A percentile compares a stretch with the other conserved stretches of the same genome.
Conservation (phyloP, 139 green algal species). For the Medakamo hakoo region DNA sequence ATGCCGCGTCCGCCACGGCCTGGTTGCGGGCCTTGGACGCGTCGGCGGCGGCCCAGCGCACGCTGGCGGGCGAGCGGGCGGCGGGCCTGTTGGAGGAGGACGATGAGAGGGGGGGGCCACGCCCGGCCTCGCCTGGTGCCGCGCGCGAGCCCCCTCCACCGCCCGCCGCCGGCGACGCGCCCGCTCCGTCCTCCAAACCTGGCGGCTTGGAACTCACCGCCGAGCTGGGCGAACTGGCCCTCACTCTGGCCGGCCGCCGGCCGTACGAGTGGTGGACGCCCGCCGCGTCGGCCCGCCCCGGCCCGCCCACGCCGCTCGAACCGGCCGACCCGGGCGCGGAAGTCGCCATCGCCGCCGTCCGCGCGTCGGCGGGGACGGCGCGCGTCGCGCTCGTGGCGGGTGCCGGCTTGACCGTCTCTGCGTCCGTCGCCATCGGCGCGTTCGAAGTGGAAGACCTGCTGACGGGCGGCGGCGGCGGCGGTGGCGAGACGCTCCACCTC, state of each 20-base stretch:
- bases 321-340: constrained; percentile 41
- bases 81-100: background rate
- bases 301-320: background rate
- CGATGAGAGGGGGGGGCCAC: constrained; percentile 2
- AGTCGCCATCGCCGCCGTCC: constrained; percentile 29
- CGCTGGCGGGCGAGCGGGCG: constrained; percentile 5
- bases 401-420: constrained; percentile 6
- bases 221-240: constrained; percentile 34
- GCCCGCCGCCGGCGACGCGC: background rate
- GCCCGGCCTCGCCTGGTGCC: no score
- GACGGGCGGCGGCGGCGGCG: constrained; percentile 19
- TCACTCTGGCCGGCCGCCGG: constrained; percentile 31
- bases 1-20: constrained; percentile 3
- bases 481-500: constrained; percentile 13
- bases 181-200: background rate
- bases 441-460: constrained; percentile 61
- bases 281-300: constrained; percentile 1
- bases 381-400: constrained; percentile 10
- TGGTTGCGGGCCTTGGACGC: constrained; percentile 5
- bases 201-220: constrained; percentile 12
- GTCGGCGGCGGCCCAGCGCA: constrained; percentile 10
- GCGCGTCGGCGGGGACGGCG: constrained; percentile 13
- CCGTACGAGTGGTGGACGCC: constrained; percentile 29
- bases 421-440: constrained; percentile 17
- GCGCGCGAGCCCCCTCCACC: no score